phyloP scores from a whole-genome alignment of 78 protist species.

The Isochrysis galbana region DNA sequence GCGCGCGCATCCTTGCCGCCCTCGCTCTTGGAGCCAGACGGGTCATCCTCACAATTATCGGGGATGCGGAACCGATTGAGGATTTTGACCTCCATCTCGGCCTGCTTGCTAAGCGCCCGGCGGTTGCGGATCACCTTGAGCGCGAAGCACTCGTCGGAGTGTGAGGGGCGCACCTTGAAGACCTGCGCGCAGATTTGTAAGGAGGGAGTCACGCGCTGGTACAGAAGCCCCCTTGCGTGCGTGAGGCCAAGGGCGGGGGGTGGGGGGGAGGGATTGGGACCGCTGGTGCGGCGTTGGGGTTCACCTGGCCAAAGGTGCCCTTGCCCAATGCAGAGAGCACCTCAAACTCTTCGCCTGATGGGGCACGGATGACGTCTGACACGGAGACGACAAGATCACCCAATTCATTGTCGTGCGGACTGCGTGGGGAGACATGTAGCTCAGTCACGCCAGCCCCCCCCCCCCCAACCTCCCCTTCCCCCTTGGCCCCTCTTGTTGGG shows the following conservation, averaged over 20 bases:
- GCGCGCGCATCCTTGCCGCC: background rate
- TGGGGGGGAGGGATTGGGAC: no score
- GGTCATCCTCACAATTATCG: no score
- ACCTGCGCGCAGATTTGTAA: no score
- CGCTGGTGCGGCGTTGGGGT: no score
- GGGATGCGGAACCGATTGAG: slow-evolving; percentile 77
- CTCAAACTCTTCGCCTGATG: background rate
- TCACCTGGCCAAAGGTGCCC: background rate
- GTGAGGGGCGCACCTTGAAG: background rate
- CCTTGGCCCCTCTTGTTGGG: no score
- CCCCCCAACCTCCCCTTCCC: no score
- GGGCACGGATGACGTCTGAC: background rate
- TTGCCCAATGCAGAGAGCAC: background rate
- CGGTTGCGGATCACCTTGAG: slow-evolving; percentile 92
- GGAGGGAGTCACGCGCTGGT: no score
- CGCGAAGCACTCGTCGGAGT: slow-evolving; percentile 51
- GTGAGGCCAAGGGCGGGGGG: background rate
- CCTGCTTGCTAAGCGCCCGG: slow-evolving; percentile 90
- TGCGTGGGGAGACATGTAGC: no score
- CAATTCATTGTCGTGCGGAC: background rate
- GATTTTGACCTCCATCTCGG: slow-evolving; percentile 88
- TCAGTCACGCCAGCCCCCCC: no score
- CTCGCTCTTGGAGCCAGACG: no score
- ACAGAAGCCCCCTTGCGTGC: background rate
- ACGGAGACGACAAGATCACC: background rate